phyloP scores from a whole-genome alignment of 1,284 basidiomycete species.

The Heliocybe sulcata region DNA sequence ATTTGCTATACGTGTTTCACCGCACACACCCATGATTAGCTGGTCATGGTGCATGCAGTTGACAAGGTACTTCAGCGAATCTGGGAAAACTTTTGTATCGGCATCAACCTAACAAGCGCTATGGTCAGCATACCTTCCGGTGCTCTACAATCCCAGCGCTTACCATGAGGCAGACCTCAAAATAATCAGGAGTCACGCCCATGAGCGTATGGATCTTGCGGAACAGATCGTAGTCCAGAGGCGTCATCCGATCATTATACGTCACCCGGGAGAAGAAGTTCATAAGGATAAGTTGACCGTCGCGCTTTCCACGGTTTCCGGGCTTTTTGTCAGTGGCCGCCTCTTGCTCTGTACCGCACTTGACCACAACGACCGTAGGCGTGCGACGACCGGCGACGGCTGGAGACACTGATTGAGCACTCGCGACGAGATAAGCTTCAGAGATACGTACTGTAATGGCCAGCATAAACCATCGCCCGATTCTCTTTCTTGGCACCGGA shows the following conservation, averaged over 20 bases:
- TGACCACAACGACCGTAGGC: conserved; percentile 94
- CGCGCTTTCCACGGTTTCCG: conserved; percentile 97
- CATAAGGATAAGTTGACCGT: conserved; percentile 98
- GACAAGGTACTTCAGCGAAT: conserved; percentile 81
- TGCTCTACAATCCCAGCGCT: conserved; percentile 18
- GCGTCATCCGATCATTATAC: conserved; percentile 98
- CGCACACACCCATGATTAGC: conserved; percentile 98
- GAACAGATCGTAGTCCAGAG: conserved; percentile 97
- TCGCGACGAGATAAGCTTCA: conserved; percentile 3
- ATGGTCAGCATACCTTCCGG: neutral
- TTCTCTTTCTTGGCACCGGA: conserved; percentile 88
- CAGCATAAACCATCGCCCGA: conserved; percentile 97
- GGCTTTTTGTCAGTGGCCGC: conserved; percentile 84
- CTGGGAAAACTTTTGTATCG: conserved; percentile 89
- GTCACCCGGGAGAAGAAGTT: conserved; percentile 99
- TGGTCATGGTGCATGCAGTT: conserved; percentile 99
- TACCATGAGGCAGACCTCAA: conserved; percentile 97
- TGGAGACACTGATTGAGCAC: conserved; percentile 19
- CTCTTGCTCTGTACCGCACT: conserved; percentile 89
- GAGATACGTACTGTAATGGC: conserved; percentile 83
- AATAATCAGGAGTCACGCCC: conserved; percentile 99
- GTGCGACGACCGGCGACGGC: conserved; percentile 82
- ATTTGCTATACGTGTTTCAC: conserved; percentile 98
- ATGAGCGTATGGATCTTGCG: conserved; percentile 94
- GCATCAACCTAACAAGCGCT: conserved; percentile 78